These are phyloP conservation scores for Psophocarpus tetragonolobus DNA, from an alignment of 306 rosid genomes.

Conservation along the genomic window DNA sequence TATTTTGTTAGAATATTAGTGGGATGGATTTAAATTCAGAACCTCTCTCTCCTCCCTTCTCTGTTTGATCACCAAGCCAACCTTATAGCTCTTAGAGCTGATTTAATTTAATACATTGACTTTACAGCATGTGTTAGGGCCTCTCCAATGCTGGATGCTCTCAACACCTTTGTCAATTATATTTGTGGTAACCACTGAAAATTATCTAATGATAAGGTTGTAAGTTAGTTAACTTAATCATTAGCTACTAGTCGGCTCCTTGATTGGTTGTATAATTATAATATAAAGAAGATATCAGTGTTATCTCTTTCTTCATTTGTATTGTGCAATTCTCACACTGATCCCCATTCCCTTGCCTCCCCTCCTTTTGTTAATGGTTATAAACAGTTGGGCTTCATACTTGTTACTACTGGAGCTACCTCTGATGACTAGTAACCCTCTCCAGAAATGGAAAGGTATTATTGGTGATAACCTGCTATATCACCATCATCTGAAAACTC, in stretches of 20 bases:
- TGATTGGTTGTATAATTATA: neutral
- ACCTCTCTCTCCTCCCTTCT: too few species aligned
- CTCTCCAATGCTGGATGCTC: neutral
- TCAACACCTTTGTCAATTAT: neutral
- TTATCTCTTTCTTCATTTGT: constrained; percentile 3
- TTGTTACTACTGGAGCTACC: neutral
- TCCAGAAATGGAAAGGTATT: neutral
- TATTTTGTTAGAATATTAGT: too few species aligned
- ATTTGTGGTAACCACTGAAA: neutral
- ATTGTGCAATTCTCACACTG: neutral
- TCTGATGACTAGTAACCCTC: neutral
- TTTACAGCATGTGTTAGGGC: neutral
- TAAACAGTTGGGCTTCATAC: neutral
- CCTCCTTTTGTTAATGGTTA: neutral
- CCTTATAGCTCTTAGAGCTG: too few species aligned
- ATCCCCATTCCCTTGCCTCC: neutral
- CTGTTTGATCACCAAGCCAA: too few species aligned
- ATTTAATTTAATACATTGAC: constrained; percentile 17
- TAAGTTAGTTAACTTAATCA: constrained; percentile 14
- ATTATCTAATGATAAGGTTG: constrained; percentile 1
- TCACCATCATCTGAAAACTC: neutral
- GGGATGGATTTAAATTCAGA: too few species aligned
- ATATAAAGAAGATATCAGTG: neutral
- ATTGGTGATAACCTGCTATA: neutral
- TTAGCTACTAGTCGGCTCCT: neutral